Base-by-base conservation (phyloP, 2,329 filamentous ascomycete species). In the Penicillium griseofulvum region DNA sequence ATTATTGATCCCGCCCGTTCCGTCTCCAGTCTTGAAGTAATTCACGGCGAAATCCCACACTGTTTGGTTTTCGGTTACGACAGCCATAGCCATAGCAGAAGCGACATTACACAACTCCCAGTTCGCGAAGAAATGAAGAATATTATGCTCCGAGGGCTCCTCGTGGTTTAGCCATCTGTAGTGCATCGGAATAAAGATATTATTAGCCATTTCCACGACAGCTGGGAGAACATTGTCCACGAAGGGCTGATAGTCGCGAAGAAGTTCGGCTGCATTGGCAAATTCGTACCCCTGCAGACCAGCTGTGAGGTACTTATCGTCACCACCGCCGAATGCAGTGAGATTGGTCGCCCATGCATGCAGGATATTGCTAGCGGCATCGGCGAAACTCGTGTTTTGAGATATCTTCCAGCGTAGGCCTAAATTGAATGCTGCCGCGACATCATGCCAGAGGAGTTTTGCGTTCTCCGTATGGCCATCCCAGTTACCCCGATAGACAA, bases 351-450 rank as follows among this genome's bases (percentile, higher is more conserved):
- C 51, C 55, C 50, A 59, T 26, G 54, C 43, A 41, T 34, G 39
- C 12, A 59, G 33, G 33, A 57, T 57, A 31, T 39, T 47, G 6
- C 43, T 29, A 24, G 57, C 54, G 19, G 54, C 42, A 29, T 57
- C 43, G 4, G 54, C 57, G n/a, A 49, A 59, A 4, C 24, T 22
- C 11, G 36, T 43, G 29, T 57, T 49, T 14, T 39, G 16, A 14
- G 41, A 37, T 22, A 59, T 51, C 28, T 54, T 54, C 57, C 55
- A 59, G 29, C 57, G 54, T n/a, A 59, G 29, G 2, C 54, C 50
- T 28, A 59, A 42, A 17, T 46, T 34, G 46, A 54, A 57, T 22
- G 54, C 54, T 11, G 57, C 41, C 10, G 54, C 54, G 4, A 46
- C 53, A 24, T 58, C 56, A 12, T 53, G 36, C 37, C 46, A 58